phyloP scores from a whole-genome alignment of 192 early-diverging fungal species.

The Backusella sp. region DNA sequence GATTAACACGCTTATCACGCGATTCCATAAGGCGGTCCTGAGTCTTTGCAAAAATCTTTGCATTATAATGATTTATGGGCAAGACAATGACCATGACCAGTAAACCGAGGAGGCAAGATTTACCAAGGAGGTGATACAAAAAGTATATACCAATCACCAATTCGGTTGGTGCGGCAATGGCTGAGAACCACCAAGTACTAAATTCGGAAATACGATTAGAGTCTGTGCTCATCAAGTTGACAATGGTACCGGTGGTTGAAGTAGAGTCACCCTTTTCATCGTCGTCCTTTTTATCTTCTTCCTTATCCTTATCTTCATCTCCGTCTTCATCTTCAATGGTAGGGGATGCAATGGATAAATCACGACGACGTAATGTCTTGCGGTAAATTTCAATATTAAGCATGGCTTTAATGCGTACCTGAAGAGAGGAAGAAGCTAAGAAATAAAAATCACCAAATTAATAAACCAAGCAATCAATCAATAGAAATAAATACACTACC shows the following conservation, averaged over 20 bases:
- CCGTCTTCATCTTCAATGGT: constrained; percentile 32
- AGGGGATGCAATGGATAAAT: constrained; percentile 35
- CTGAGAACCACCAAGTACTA: constrained; percentile 46
- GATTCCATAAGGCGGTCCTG: constrained; percentile 64
- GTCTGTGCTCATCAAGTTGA: constrained; percentile 77
- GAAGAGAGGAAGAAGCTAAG: constrained; percentile 29
- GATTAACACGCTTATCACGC: constrained; percentile 73
- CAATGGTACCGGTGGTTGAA: constrained; percentile 61
- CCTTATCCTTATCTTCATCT: constrained; percentile 18
- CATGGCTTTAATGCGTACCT: constrained; percentile 27
- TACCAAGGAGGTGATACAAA: constrained; percentile 80
- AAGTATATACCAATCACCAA: constrained; percentile 63
- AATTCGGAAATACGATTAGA: constrained; percentile 60
- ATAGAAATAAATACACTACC: constrained; percentile 6
- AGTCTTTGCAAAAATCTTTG: constrained; percentile 35
- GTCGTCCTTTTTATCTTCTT: constrained; percentile 25
- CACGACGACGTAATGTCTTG: constrained; percentile 57
- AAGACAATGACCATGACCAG: constrained; percentile 48
- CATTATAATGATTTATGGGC: constrained; percentile 38
- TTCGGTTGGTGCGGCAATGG: constrained; percentile 60
- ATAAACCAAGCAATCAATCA: constrained; percentile 13
- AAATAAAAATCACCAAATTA: background rate
- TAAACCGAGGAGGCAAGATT: constrained; percentile 75
- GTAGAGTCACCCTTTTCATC: constrained; percentile 21
- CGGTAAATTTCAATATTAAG: constrained; percentile 58